Evolutionary conservation across 345 rosid genomes (phyloP).

Genomic region (Populus davidiana): DNA sequence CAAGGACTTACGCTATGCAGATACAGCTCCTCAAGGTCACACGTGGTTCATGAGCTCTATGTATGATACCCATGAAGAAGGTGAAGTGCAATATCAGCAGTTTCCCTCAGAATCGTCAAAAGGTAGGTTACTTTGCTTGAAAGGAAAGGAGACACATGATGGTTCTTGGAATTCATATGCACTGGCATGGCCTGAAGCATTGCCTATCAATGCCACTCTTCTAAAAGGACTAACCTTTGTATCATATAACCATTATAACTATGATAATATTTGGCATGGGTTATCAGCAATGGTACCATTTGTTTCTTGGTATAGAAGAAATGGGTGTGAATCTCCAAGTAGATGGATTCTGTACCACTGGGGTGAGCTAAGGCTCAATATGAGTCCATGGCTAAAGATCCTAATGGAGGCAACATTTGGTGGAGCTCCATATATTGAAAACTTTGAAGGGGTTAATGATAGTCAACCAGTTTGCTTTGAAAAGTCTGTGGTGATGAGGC

Average conservation of each 20-base stretch:
- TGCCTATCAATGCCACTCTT: constrained; percentile 48
- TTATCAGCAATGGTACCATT: constrained; percentile 50
- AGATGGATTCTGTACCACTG: constrained; percentile 69
- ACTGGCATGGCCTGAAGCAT: constrained; percentile 57
- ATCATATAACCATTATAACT: constrained; percentile 63
- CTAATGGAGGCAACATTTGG: constrained; percentile 47
- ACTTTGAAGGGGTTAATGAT: constrained; percentile 27
- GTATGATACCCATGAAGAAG: constrained; percentile 54
- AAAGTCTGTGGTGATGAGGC: constrained; percentile 78
- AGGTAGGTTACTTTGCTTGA: constrained; percentile 57
- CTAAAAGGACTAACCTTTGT: constrained; percentile 62
- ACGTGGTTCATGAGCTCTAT: constrained; percentile 84
- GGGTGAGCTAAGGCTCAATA: constrained; percentile 62
- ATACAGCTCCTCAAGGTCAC: constrained; percentile 48
- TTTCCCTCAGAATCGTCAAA: constrained; percentile 60
- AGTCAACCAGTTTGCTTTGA: constrained; percentile 55
- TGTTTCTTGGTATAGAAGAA: constrained; percentile 60
- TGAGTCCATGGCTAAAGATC: constrained; percentile 47
- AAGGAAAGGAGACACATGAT: constrained; percentile 56
- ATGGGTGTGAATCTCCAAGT: constrained; percentile 42
- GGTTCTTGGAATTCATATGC: constrained; percentile 77
- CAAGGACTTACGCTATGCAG: constrained; percentile 54
- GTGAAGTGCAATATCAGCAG: constrained; percentile 58
- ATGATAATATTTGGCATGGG: constrained; percentile 72
- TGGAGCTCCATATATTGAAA: constrained; percentile 26